These are phyloP conservation scores for Alternaria incomplexa DNA, from an alignment of 2,329 filamentous ascomycete genomes.

Conservation along the genomic window DNA sequence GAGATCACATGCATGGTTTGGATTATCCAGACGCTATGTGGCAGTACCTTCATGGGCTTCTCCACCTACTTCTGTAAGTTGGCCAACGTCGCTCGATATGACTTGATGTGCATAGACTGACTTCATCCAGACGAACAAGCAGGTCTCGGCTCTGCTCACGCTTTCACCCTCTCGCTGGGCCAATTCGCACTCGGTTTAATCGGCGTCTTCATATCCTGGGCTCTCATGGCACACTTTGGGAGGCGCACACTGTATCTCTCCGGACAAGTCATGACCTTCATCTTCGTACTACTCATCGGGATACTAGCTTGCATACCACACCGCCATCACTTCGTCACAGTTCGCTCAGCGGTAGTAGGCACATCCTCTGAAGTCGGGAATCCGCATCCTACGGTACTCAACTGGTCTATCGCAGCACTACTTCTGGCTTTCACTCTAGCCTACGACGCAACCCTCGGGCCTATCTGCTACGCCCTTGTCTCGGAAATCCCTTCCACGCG, in stretches of 20 bases:
- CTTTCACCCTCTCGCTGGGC: slow-evolving; percentile 5
- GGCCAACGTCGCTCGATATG: too few relatives aligned
- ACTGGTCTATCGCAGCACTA: slow-evolving; percentile 14
- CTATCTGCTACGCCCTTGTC: slow-evolving; percentile 70
- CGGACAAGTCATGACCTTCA: slow-evolving; percentile 58
- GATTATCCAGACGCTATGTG: slow-evolving; percentile 49
- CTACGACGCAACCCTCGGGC: slow-evolving; percentile 22
- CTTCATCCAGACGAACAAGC: slow-evolving; percentile 20
- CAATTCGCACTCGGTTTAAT: slow-evolving; percentile 33
- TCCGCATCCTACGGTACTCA: not conserved
- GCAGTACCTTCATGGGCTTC: slow-evolving; percentile 29
- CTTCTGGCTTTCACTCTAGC: slow-evolving; percentile 16
- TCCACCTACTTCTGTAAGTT: slow-evolving; percentile 50
- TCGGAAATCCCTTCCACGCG: slow-evolving; percentile 80
- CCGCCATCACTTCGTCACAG: slow-evolving; percentile 36
- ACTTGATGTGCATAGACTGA: too few relatives aligned
- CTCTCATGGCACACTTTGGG: slow-evolving; percentile 77
- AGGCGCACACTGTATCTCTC: slow-evolving; percentile 75
- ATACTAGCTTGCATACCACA: slow-evolving; percentile 41
- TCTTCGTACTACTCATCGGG: slow-evolving; percentile 71
- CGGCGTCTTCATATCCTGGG: slow-evolving; percentile 76
- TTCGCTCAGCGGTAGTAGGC: not conserved
- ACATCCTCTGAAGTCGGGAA: not conserved
- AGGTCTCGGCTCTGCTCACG: slow-evolving; percentile 9
- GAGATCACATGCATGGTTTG: slow-evolving; percentile 65